Evolutionary conservation across 106 monocot genomes (phyloP), one percentile per base, ranked within the genome.

Genomic region (Dendrobium nobile): DNA sequence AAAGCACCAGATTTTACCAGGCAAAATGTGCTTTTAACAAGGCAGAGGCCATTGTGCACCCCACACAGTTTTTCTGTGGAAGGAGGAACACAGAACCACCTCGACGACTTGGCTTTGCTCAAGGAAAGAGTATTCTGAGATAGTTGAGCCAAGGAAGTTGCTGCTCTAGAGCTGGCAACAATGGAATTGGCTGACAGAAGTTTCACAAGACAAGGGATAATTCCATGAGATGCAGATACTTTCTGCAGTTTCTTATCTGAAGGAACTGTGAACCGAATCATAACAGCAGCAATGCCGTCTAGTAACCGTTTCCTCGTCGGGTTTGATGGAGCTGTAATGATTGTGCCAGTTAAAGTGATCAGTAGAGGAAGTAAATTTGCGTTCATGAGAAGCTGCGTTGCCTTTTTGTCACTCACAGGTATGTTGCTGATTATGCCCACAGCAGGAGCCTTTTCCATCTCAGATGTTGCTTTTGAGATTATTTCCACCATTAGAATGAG

Each of bases 241-340:
- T 72, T 93, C 79, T 96, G 95, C 58, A 96, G 82, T 28, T 93
- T 93, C 59, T 87, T 93, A 79, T 96, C 91, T 72, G 67, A 91
- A 5, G 95, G 86, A 78, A 88, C 84, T 3, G 95, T 96, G 79
- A 96, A 96, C 43, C 93, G 78, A 80, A 91, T 56, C 16, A 93
- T 31, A 13, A 89, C 42, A 20, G 89, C 84, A 19, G 91, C 82
- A 75, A 91, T 84, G 80, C 82, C 79, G 43, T 96, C 95, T 24
- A 93, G 76, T 44, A 91, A 78, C 80, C 56, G 83, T 37, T 9
- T 83, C 11, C 72, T 82, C 31, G 77, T 70, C 1, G 84, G 70
- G 6, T 41, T 55, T 16, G 59, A 28, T 42, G 88, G 47, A 28
- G 26, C 68, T 9, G 74, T 9, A 16, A 77, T 75, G 73, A 26